These are phyloP conservation scores for Austroboletus eburneus DNA, from an alignment of 768 basidiomycete genomes.

Conservation along the genomic window DNA sequence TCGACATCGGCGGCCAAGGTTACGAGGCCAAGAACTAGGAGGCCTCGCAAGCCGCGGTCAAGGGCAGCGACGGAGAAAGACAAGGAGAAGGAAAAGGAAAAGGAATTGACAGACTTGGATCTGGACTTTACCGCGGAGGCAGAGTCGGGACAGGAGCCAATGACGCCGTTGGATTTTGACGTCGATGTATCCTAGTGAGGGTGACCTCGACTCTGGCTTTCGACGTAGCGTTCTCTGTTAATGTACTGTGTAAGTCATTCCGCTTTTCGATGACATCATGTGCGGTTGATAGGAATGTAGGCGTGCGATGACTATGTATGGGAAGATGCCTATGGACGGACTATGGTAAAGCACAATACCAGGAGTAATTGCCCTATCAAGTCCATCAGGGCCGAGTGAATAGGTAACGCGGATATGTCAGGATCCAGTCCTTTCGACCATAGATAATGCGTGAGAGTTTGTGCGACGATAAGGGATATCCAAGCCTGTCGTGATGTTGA, in stretches of 20 bases:
- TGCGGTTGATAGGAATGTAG: too few relatives aligned
- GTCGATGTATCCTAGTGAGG: conserved; percentile 36
- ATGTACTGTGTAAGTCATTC: not conserved
- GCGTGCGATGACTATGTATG: conserved; percentile 8
- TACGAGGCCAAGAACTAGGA: conserved; percentile 32
- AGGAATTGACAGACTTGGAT: conserved; percentile 31
- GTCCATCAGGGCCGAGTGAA: conserved; percentile 87
- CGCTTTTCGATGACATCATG: too few relatives aligned
- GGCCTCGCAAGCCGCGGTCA: conserved; percentile 20
- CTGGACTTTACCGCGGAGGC: conserved; percentile 22
- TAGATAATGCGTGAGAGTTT: conserved; percentile 63
- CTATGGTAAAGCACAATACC: conserved; percentile 69
- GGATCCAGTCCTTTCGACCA: conserved; percentile 81
- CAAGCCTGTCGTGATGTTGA: conserved; percentile 47
- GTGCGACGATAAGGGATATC: conserved; percentile 66
- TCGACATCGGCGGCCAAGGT: conserved; percentile 22
- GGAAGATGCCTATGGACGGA: conserved; percentile 36
- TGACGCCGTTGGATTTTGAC: conserved; percentile 36
- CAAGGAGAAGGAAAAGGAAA: conserved; percentile 20
- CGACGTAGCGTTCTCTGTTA: not conserved
- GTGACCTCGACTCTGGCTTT: not conserved
- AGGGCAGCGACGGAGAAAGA: conserved; percentile 18
- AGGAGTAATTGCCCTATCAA: conserved; percentile 78
- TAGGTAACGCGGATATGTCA: conserved; percentile 90
- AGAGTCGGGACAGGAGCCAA: conserved; percentile 33